These are phyloP conservation scores for Paramecium caudatum DNA, from an alignment of 73 alveolate species.

Conservation along the genomic window DNA sequence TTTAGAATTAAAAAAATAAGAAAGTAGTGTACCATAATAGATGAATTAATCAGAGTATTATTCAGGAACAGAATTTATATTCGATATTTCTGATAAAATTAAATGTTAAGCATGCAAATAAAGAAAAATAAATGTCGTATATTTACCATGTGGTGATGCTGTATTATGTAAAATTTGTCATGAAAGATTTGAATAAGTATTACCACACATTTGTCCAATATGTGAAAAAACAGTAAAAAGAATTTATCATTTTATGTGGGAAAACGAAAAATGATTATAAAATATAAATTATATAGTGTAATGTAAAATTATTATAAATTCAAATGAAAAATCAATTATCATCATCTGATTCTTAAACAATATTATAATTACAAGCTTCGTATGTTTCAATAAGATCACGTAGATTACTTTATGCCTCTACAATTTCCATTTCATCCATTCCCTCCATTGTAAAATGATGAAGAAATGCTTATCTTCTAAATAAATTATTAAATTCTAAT, in stretches of 20 bases:
- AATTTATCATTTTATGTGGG: slow-evolving; percentile 48
- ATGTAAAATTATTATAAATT: too few species aligned
- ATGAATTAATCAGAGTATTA: slow-evolving; percentile 6
- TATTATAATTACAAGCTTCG: too few species aligned
- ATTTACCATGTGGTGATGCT: slow-evolving; percentile 23
- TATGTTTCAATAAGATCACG: slow-evolving; percentile 83
- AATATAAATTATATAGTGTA: neutral
- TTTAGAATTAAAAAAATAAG: neutral
- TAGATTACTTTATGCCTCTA: slow-evolving; percentile 80
- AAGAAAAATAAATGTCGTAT: slow-evolving; percentile 24
- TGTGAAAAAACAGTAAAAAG: slow-evolving; percentile 34
- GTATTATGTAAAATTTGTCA: slow-evolving; percentile 49
- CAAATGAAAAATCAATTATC: too few species aligned
- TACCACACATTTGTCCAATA: slow-evolving; percentile 42
- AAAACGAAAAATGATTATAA: neutral
- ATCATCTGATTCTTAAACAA: too few species aligned
- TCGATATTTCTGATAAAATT: slow-evolving; percentile 28
- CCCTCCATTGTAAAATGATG: neutral
- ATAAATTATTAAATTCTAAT: slow-evolving; percentile 67
- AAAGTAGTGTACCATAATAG: slow-evolving; percentile 25
- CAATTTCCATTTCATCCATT: slow-evolving; percentile 82
- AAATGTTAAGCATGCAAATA: slow-evolving; percentile 44
- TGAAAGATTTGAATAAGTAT: slow-evolving; percentile 16
- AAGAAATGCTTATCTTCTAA: slow-evolving; percentile 79
- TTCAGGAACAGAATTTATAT: slow-evolving; percentile 7